Evolutionary conservation across 805 yeast species (phyloP), one percentile per base, ranked within the genome.

Genomic region (Lachancea lanzarotensis): DNA sequence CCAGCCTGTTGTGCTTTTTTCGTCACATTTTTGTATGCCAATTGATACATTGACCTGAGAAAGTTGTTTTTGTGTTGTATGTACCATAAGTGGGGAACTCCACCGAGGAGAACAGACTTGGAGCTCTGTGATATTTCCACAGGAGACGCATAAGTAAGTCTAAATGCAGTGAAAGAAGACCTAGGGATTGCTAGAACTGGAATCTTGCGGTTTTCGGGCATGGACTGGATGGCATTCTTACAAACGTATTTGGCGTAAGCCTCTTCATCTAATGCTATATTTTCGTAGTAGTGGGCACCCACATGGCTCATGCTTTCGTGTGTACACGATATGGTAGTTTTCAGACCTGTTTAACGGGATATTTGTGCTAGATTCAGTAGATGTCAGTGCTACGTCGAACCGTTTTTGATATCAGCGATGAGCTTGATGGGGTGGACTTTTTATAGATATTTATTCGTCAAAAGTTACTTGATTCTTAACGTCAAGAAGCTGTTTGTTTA

Each of bases 141-240:
- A 0, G 82, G 66, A 8, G 71, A 65, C n/a, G 76, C 70, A 57
- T 79, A 81, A 13, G 71, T 62, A 20, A 84, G 63, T 35, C 84
- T 67, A 47, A 72, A 78, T 0, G 84, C 82, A 0, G 87, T 78
- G 62, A 77, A 83, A 1, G 87, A 80, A 25, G 65, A 49, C 32
- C 56, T 60, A 3, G 85, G 85, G 16, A 79, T 64, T 16, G 42
- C 38, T 15, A 54, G 17, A n/a, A 51, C 34, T 12, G 49, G 46
- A 16, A 45, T 25, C 13, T 37, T 18, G n/a, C 39, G 43, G 11
- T n/a, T 29, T 10, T 22, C 34, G 13, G 41, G 30, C 27, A 36
- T 35, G 16, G 19, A 22, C 8, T 22, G 37, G 12, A 16, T 30
- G 2, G 40, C 26, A 36, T 40, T 37, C 12, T 51, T 43, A 26